Base-by-base conservation (phyloP, 441 rosid genomes). In the Populus tomentosa region DNA sequence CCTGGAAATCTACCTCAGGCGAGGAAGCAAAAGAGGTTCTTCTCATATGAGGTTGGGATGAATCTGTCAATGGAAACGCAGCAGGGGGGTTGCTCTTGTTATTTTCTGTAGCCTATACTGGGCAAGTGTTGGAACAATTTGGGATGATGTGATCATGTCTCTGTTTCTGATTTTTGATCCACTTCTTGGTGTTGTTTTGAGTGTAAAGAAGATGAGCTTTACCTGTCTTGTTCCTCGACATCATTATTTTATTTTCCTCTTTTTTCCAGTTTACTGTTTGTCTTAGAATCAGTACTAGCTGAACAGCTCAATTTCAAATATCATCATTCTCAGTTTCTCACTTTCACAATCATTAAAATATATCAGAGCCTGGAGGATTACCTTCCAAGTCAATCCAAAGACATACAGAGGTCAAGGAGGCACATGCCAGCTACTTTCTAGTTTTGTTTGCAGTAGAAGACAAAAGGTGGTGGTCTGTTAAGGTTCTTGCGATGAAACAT, bases 81-180 rank as follows among this genome's bases (percentile, higher is more conserved):
- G 30, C 59, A 35, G 32, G 32, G 72, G 69, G 67, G 81, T 77
- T 67, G 63, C 35, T 73, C 23, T 18, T 68, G 0, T 65, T 61
- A 26, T 73, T 40, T 35, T 69, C n/a, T 36, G 38, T 78, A 36
- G 72, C 66, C 53, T 59, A 23, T 21, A 24, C 24, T 3, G 33
- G 46, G 73, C 61, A 75, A 67, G 81, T 66, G 82, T 77, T 53
- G 50, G 67, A 28, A 16, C 26, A 72, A 75, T 79, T 74, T 14
- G 75, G 32, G 66, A 24, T 72, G 67, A 50, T 66, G 20, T 74
- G 61, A 72, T 75, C 77, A 68, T 69, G 32, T 68, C 67, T 65
- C 16, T 30, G 32, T 61, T 73, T 78, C 61, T 70, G 67, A 79
- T 79, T 65, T 77, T 78, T 71, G 18, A 78, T 66, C 56, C 59